Evolutionary conservation across 192 early-diverging fungal genomes (phyloP), one percentile per base, ranked within the genome.

Genomic region (Coemansia umbellata): DNA sequence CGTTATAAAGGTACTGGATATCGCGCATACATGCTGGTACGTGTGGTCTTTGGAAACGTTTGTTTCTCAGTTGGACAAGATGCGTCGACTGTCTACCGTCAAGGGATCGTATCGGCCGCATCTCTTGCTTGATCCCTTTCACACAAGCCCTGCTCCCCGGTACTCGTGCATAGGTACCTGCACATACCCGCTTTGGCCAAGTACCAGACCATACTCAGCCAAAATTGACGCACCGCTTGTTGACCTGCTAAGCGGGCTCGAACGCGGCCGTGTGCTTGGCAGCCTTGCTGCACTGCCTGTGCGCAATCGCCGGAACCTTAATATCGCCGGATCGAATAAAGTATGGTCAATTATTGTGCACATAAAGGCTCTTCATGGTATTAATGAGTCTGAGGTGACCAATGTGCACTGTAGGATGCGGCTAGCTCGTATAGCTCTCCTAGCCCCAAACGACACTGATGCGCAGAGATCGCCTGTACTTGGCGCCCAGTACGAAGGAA

Each of bases 41-140:
- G 66, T 82, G 8, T 91, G 89, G 91, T 79, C 87, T 3, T 55
- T 88, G 11, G 67, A 67, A 2, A 73, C 71, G 35, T 80, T 91
- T 6, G 65, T 66, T 28, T 50, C 57, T 14, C 74, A 82, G n/a
- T 57, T 93, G 8, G 66, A 80, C 27, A 77, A 80, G 10, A 91
- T 93, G 91, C 82, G 84, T 2, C 53, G 79, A 19, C 60, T 88
- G 37, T 84, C 86, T 50, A 48, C 67, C 3, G 67, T 71, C 17
- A 66, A 59, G 53, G 62, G 61, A 19, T 62, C 60, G 14, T 74
- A 62, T 23, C 55, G 66, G 36, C 66, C 58, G 1, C 77, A 66
- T 21, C 49, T 71, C 47, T 58, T 54, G 21, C 52, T 69, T 30
- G 66, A 63, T 22, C 70, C 61, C 8, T 74, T 64, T 47, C 69